These are phyloP conservation scores for Cyberlindnera samutprakarnensis DNA, from an alignment of 805 yeast species.

Conservation along the genomic window DNA sequence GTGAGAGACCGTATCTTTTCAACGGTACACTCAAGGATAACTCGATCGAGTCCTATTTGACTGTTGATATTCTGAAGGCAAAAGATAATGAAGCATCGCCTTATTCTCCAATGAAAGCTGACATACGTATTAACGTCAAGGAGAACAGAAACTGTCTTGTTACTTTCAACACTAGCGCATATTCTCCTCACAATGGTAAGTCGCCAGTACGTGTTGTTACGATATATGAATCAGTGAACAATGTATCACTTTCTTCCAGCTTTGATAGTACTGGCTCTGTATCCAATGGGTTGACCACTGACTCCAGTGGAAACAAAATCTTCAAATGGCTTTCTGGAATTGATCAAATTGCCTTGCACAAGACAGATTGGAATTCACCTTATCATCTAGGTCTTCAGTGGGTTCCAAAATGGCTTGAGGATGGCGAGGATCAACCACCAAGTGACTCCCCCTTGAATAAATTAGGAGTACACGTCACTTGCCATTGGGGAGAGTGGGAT, in stretches of 20 bases:
- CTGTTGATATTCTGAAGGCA: slow-evolving; percentile 38
- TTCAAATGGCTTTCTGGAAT: slow-evolving; percentile 58
- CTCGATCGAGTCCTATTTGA: slow-evolving; percentile 35
- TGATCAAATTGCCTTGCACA: slow-evolving; percentile 55
- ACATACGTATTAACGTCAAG: slow-evolving; percentile 46
- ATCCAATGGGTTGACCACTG: slow-evolving; percentile 23
- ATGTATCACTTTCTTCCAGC: slow-evolving; percentile 4
- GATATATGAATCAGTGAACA: slow-evolving; percentile 32
- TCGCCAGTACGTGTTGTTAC: slow-evolving; percentile 64
- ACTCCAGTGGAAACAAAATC: slow-evolving; percentile 34
- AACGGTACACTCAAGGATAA: slow-evolving; percentile 29
- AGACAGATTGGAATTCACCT: slow-evolving; percentile 47
- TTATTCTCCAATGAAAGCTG: slow-evolving; percentile 62
- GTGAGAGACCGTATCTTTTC: slow-evolving; percentile 40
- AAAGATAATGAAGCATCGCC: slow-evolving; percentile 25
- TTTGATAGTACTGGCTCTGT: background rate
- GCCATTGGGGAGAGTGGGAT: slow-evolving; percentile 76
- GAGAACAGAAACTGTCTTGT: slow-evolving; percentile 61
- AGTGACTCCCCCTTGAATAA: slow-evolving; percentile 24
- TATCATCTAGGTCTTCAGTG: slow-evolving; percentile 67
- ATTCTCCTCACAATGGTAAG: slow-evolving; percentile 24
- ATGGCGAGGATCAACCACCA: slow-evolving; percentile 24
- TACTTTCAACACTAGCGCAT: slow-evolving; percentile 45
- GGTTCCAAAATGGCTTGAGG: slow-evolving; percentile 54
- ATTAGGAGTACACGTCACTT: slow-evolving; percentile 52